phyloP scores from a whole-genome alignment of 768 basidiomycete genomes.

The Chalciporus chontae region DNA sequence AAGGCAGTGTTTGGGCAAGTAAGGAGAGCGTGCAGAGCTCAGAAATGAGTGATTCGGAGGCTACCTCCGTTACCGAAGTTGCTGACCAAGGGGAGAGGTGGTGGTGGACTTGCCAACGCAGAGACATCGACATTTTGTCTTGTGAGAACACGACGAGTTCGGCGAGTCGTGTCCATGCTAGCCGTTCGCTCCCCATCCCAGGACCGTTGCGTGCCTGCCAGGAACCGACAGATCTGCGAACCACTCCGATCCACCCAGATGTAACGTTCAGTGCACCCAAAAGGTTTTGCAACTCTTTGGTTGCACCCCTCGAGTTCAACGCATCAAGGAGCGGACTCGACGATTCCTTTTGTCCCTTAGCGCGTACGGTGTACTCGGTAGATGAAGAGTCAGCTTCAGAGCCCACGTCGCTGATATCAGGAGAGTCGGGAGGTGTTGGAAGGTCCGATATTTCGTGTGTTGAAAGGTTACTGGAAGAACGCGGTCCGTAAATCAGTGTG shows the following conservation, averaged over 20 bases:
- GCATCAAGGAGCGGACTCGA: conserved; percentile 23
- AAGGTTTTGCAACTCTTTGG: conserved; percentile 38
- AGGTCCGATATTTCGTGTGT: conserved; percentile 14
- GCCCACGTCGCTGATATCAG: conserved; percentile 20
- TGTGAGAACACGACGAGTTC: conserved; percentile 41
- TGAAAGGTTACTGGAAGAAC: not conserved
- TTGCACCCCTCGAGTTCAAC: conserved; percentile 34
- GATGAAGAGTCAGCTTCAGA: conserved; percentile 31
- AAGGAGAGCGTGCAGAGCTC: conserved; percentile 60
- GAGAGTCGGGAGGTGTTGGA: conserved; percentile 28
- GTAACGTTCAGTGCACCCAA: conserved; percentile 38
- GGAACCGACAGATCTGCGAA: conserved; percentile 24
- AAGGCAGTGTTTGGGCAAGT: conserved; percentile 39
- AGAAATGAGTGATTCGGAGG: conserved; percentile 36
- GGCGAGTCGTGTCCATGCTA: conserved; percentile 50
- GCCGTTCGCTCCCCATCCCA: conserved; percentile 37
- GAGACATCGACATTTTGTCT: conserved; percentile 23
- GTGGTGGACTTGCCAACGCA: conserved; percentile 55
- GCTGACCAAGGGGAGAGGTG: conserved; percentile 36
- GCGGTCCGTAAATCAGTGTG: conserved; percentile 7
- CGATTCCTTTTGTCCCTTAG: conserved; percentile 7
- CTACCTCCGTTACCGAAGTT: not conserved
- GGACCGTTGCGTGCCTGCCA: not conserved
- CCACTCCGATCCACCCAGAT: conserved; percentile 35
- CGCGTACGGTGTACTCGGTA: conserved; percentile 25